Percentiles rank a stretch among this genome's conserved stretches.
phyloP scores from a whole-genome alignment of 495 filamentous ascomycete species.

The Penicillium parvum region DNA sequence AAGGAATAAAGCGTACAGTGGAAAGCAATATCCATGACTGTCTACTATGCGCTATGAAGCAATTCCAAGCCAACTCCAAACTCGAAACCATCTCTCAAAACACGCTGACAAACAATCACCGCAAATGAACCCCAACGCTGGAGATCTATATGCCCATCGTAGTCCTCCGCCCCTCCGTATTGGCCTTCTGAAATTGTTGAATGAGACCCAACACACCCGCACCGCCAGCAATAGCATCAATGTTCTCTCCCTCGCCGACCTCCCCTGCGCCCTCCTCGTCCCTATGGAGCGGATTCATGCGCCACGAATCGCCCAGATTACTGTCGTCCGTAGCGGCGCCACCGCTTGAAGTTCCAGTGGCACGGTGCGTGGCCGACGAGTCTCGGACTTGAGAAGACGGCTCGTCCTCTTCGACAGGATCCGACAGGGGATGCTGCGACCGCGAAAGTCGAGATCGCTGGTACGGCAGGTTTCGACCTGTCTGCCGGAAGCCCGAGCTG shows the following conservation, averaged over 20 bases:
- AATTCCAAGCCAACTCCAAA: no score
- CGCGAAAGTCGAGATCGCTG: conserved; percentile 48
- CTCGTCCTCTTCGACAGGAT: conserved; percentile 45
- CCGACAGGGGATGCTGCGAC: conserved; percentile 27
- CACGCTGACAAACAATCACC: no score
- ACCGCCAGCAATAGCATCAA: conserved; percentile 44
- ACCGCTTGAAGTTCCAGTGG: conserved; percentile 34
- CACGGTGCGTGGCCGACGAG: conserved; percentile 21
- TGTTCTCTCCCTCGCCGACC: conserved; percentile 46
- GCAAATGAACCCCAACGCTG: neutral
- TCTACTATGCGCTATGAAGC: no score
- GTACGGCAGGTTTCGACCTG: conserved; percentile 40
- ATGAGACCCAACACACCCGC: conserved; percentile 75
- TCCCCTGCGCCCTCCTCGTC: conserved; percentile 42
- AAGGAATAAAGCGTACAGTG: no score
- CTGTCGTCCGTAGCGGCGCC: conserved; percentile 48
- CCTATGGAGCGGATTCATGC: conserved; percentile 49
- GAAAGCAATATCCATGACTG: no score
- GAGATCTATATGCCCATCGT: conserved; percentile 33
- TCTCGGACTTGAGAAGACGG: conserved; percentile 21
- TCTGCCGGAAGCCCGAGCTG: conserved; percentile 45
- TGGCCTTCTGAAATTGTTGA: conserved; percentile 85
- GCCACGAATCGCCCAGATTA: conserved; percentile 62
- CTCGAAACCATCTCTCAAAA: no score
- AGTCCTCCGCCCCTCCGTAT: conserved; percentile 56